Conservation (phyloP, 2,329 filamentous ascomycete genomes). For the Nigrograna mackinnonii region DNA sequence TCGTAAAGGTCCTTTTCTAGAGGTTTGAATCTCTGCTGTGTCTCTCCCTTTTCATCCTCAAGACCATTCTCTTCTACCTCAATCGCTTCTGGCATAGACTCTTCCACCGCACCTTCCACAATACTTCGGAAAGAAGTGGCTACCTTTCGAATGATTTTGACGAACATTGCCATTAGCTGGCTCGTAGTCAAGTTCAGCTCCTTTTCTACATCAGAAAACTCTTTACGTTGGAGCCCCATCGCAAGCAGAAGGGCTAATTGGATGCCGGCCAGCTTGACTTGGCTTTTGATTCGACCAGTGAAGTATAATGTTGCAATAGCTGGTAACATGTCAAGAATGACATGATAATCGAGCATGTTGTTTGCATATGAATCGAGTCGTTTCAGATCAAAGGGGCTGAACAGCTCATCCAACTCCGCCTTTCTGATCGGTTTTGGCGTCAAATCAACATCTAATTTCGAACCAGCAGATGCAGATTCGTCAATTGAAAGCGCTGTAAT, state of each 20-base stretch:
- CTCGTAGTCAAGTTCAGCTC: conserved; percentile 75
- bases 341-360: conserved; percentile 97
- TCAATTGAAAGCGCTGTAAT: conserved; percentile 83
- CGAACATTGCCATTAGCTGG: conserved; percentile 94
- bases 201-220: conserved; percentile 76
- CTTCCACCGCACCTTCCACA: conserved; percentile 68
- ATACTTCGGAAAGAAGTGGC: conserved; percentile 76
- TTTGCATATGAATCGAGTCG: conserved; percentile 93
- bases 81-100: conserved; percentile 50
- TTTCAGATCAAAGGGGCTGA: conserved; percentile 94
- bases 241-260: conserved; percentile 89
- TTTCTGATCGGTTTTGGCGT: conserved; percentile 67
- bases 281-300: conserved; percentile 69
- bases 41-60: conserved; percentile 62
- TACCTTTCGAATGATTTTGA: conserved; percentile 91
- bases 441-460: conserved; percentile 62
- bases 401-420: conserved; percentile 71
- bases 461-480: conserved; percentile 77
- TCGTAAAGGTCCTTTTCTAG: conserved; percentile 74
- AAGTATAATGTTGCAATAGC: conserved; percentile 84
- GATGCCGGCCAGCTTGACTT: conserved; percentile 75
- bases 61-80: conserved; percentile 54
- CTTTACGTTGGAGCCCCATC: conserved; percentile 85
- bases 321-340: conserved; percentile 91
- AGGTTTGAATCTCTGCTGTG: conserved; percentile 66